Base-by-base conservation (phyloP, 1,284 basidiomycete genomes). In the Lignosus rhinocerotis region DNA sequence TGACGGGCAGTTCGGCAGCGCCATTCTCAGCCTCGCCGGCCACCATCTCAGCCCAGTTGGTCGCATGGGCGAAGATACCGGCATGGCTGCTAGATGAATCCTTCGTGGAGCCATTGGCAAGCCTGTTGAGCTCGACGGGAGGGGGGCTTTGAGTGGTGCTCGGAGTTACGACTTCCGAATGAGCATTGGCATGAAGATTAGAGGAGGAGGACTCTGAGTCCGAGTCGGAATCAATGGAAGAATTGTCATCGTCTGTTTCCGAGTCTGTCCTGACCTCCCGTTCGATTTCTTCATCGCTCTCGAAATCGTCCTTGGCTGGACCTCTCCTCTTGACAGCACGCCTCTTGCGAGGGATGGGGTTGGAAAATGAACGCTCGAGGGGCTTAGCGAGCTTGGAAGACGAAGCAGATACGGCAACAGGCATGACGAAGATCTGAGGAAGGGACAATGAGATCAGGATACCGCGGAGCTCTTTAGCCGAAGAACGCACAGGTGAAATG, bases 21-120 rank as follows among this genome's bases (percentile, higher is more conserved):
- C 82, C 86, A 62, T 84, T 80, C 25, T 73, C 76, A 31, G 74
- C 80, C 70, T 91, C 86, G 51, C 87, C 86, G n/a, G 83, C 80
- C n/a, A 91, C 88, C 83, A 91, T 88, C 69, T 93, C 89, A 8
- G 88, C 87, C 91, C 91, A 93, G 67, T 84, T 82, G 16, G 79
- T 78, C 39, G 80, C 64, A 17, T 78, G 69, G 63, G 87, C 86
- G 68, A 89, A 88, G 6, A 86, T 74, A 39, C 77, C 71, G 44
- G 72, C 65, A 10, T 67, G 72, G 30, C 67, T 73, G 64, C 72
- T 72, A 1, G 70, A 67, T 54, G 70, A 66, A 39, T 67, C 60
- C 34, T 72, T 65, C 52, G 69, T 53, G 44, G 70, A 48, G 12
- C 65, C 52, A 21, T 69, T 68, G 21, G 64, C 55, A 36, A 77